Conservation (phyloP, 495 filamentous ascomycete species). For the Trichoderma gamsii region DNA sequence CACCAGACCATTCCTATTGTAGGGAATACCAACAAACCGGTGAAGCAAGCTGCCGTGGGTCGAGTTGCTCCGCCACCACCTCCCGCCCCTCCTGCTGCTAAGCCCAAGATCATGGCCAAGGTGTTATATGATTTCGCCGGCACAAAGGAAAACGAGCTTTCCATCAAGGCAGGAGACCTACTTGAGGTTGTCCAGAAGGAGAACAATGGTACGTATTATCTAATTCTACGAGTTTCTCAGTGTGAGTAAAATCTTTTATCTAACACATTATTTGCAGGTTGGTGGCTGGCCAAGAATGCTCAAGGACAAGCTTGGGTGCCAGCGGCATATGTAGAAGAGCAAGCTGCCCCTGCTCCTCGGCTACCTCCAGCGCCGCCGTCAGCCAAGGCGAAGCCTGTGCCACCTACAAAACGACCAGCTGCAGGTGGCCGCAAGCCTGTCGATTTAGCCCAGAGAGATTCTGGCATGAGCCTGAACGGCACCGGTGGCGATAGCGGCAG, state of each 20-base stretch:
- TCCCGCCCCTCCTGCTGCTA: slow-evolving; percentile 62
- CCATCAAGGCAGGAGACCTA: slow-evolving; percentile 67
- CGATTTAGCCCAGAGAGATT: slow-evolving; percentile 60
- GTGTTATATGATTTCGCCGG: slow-evolving; percentile 86
- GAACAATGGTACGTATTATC: slow-evolving; percentile 60
- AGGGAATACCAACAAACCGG: slow-evolving; percentile 15
- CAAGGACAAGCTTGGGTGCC: slow-evolving; percentile 83
- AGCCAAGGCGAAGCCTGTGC: slow-evolving; percentile 54
- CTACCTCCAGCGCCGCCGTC: slow-evolving; percentile 47
- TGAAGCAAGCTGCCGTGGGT: slow-evolving; percentile 45
- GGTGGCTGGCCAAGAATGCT: slow-evolving; percentile 83
- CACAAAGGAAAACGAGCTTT: slow-evolving; percentile 70
- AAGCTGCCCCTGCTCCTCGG: slow-evolving; percentile 51
- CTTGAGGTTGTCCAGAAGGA: slow-evolving; percentile 86
- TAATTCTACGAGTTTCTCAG: not conserved
- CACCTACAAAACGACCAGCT: slow-evolving; percentile 76
- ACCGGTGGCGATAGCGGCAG: slow-evolving; percentile 60
- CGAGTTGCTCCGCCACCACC: slow-evolving; percentile 59
- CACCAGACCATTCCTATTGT: slow-evolving; percentile 4
- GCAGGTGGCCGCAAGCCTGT: slow-evolving; percentile 60
- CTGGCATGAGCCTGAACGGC: slow-evolving; percentile 64
- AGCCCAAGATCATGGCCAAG: slow-evolving; percentile 67
- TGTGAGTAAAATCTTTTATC: slow-evolving; percentile 3
- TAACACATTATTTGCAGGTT: slow-evolving; percentile 52
- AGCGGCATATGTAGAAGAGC: slow-evolving; percentile 85